Conservation (phyloP, 768 basidiomycete genomes). For the Amanita subjunquillea region DNA sequence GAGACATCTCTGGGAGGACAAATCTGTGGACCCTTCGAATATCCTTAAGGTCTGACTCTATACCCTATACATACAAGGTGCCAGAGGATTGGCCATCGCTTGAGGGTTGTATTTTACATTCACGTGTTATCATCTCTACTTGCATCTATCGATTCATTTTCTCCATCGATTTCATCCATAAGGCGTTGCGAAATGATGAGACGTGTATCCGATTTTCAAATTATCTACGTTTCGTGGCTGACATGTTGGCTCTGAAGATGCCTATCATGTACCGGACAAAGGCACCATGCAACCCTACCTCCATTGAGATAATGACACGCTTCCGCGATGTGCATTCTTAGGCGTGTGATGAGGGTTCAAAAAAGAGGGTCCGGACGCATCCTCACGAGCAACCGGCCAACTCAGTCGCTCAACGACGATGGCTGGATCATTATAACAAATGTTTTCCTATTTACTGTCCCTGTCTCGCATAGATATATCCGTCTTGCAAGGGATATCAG, state of each 20-base stretch:
- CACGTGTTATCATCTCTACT: not conserved
- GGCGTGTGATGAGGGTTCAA: conserved; percentile 2
- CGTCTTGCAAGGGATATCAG: no score
- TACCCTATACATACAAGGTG: conserved; percentile 3
- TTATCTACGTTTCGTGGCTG: not conserved
- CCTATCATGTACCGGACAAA: not conserved
- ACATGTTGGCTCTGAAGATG: no score
- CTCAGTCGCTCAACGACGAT: no score
- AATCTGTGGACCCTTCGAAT: conserved; percentile 2
- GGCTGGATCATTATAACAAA: no score
- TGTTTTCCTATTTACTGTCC: no score
- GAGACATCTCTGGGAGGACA: conserved; percentile 3
- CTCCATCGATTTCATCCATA: not conserved
- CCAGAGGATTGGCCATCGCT: not conserved
- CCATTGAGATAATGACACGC: not conserved
- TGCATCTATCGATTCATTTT: not conserved
- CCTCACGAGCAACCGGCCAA: no score
- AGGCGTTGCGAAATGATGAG: not conserved
- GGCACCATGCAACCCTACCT: not conserved
- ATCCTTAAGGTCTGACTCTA: conserved; percentile 3
- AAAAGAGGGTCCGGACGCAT: not conserved
- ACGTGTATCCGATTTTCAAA: not conserved
- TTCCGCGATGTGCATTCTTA: not conserved
- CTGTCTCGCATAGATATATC: no score
- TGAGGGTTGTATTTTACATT: conserved; percentile 1